Conservation (phyloP, 78 protist genomes). For the Planoprotostelium fungivorum region DNA sequence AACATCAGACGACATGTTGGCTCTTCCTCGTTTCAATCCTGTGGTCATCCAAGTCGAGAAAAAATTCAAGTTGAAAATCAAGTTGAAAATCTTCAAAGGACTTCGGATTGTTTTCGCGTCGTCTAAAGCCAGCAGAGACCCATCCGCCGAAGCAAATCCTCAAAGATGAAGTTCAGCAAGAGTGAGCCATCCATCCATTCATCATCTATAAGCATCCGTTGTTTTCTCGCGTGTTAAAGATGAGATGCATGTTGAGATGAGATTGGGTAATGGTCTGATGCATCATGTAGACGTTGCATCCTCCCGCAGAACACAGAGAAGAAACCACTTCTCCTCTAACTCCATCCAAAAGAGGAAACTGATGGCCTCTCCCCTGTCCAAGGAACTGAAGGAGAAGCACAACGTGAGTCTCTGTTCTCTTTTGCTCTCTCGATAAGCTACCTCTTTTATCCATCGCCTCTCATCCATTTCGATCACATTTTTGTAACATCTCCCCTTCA, state of each 20-base stretch:
- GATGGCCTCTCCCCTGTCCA: constrained; percentile 95
- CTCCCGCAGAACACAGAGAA: constrained; percentile 93
- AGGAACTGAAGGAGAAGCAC: constrained; percentile 94
- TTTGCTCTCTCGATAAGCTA: neutral
- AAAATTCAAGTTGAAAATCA: neutral
- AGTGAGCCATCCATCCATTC: neutral
- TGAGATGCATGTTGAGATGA: neutral
- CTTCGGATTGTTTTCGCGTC: constrained; percentile 1
- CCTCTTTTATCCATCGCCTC: neutral
- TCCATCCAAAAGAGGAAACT: constrained; percentile 84
- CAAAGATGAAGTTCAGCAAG: neutral
- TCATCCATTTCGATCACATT: neutral
- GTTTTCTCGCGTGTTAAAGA: neutral
- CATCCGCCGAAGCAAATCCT: neutral
- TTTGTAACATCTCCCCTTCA: constrained; percentile 7
- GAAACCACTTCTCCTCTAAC: constrained; percentile 98
- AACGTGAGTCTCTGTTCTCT: constrained; percentile 51
- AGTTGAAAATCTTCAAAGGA: neutral
- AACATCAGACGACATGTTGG: neutral
- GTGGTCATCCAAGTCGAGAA: neutral
- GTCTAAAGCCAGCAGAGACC: neutral
- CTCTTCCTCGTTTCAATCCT: neutral
- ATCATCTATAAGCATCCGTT: neutral
- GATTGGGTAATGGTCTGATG: neutral
- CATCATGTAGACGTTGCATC: constrained; percentile 72